Base-by-base conservation (phyloP, 371 early-diverging fungal genomes). In the Lichtheimia ornata region DNA sequence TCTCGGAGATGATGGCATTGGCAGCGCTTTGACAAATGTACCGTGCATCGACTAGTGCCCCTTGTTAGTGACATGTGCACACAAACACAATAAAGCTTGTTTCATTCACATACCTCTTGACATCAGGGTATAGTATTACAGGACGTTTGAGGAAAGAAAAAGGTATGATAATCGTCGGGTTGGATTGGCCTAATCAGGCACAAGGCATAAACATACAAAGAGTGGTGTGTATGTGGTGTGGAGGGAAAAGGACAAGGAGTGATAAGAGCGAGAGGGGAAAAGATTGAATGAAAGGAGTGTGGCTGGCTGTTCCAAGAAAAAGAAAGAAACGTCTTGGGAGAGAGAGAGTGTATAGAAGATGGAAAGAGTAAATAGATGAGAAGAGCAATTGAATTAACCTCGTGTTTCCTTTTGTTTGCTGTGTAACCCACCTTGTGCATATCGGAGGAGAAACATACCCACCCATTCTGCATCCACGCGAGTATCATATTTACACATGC, bases 21-120 rank as follows among this genome's bases (percentile, higher is more conserved):
- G 87, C 87, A 62, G 85, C 84, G 62, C 82, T 73, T 71, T 83
- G 79, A 61, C 85, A 85, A 64, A 87, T 82, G 63, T 87, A 87
- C 44, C 76, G 84, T 67, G 80, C 82, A 71, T 82, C 84, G 60
- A 56, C 56, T 64, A 56, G 22, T 12, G 35, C n/a, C 35, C 35
- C 35, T 35, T 11, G 35, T 35, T 35, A 35, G 35, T 35, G 9
- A 35, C 35, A 35, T 11, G 2, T 11, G 9, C 22, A 22, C 22
- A 22, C 22, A 22, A 1, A 22, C 22, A 35, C 9, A 35, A 35
- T 9, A 28, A 28, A 7, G 4, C 28, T 35, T 35, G 11, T 35
- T 11, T 35, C 11, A 0, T 35, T 35, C 11, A 35, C 11, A 2
- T 35, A 47, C 47, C 47, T 47, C 47, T 47, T 47, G 47, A 47